These are phyloP conservation scores for Acacia concinna DNA, from an alignment of 331 rosid species.

Conservation along the genomic window DNA sequence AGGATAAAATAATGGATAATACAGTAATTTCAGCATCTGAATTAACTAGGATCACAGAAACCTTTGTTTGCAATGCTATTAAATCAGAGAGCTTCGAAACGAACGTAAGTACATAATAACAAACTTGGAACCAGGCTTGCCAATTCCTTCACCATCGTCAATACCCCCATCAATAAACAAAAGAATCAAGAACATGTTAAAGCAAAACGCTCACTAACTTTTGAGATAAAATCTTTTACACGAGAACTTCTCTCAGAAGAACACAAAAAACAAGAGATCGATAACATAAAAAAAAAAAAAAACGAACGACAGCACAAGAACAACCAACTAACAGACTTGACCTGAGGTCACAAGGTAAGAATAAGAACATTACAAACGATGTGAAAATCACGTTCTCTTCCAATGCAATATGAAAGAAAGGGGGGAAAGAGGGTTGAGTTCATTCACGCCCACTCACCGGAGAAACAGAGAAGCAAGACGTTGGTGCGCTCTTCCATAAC, in stretches of 20 bases:
- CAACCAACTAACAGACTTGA: slow-evolving; percentile 14
- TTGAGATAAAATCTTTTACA: not conserved
- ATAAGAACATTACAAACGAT: not conserved
- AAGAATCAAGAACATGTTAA: not conserved
- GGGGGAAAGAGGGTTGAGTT: not conserved
- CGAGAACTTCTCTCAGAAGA: not conserved
- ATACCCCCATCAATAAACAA: not conserved
- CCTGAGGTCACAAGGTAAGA: slow-evolving; percentile 21
- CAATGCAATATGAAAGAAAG: not conserved
- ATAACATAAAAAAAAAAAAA: not conserved
- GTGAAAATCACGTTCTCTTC: slow-evolving; percentile 4
- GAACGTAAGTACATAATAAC: not conserved
- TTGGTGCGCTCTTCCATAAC: slow-evolving; percentile 78
- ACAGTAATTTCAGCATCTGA: slow-evolving; percentile 3
- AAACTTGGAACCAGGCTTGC: not conserved
- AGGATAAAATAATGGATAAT: not conserved
- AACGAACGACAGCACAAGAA: not conserved
- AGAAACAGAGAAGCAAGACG: slow-evolving; percentile 79
- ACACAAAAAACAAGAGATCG: not conserved
- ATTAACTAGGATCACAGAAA: not conserved
- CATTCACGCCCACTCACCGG: slow-evolving; percentile 53
- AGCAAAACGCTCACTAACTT: not conserved
- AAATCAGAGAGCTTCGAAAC: slow-evolving; percentile 23
- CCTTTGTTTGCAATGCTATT: slow-evolving; percentile 25
- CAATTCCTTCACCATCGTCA: not conserved